Evolutionary conservation across 306 rosid species (phyloP).

Genomic region (Mucuna pruriens): DNA sequence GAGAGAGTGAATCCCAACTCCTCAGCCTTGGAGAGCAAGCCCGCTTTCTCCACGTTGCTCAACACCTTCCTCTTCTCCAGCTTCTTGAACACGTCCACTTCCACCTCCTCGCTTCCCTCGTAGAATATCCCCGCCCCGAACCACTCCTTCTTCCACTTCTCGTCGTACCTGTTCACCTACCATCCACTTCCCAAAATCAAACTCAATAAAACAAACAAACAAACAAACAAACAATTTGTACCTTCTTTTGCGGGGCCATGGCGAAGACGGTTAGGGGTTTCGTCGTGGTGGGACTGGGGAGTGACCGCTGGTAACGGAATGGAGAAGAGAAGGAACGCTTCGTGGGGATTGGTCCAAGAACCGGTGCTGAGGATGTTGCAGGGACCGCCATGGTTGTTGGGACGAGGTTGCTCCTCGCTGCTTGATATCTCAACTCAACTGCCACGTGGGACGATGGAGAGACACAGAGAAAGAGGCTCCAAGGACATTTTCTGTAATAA

Average conservation of each 20-base stretch:
- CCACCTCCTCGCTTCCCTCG: slow-evolving; percentile 83
- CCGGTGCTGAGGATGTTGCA: slow-evolving; percentile 56
- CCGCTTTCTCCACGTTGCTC: slow-evolving; percentile 88
- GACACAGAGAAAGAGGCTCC: neutral
- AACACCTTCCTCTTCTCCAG: slow-evolving; percentile 80
- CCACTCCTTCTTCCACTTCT: slow-evolving; percentile 86
- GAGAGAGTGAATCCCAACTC: slow-evolving; percentile 79
- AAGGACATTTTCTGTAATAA: neutral
- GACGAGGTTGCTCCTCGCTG: neutral
- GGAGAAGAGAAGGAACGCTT: slow-evolving; percentile 39
- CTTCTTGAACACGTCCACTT: slow-evolving; percentile 94
- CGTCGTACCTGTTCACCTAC: slow-evolving; percentile 88
- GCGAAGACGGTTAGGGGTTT: slow-evolving; percentile 59
- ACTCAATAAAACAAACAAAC: too few species aligned
- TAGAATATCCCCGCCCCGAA: slow-evolving; percentile 92
- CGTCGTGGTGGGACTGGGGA: slow-evolving; percentile 24
- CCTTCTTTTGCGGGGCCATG: slow-evolving; percentile 87
- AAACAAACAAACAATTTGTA: too few species aligned
- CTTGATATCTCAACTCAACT: slow-evolving; percentile 29
- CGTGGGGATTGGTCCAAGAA: slow-evolving; percentile 42
- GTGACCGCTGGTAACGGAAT: slow-evolving; percentile 28
- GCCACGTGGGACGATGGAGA: slow-evolving; percentile 66
- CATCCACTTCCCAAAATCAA: too few species aligned
- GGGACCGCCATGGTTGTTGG: slow-evolving; percentile 63
- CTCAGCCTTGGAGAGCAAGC: slow-evolving; percentile 87